Percentiles rank a stretch among this genome's conserved stretches.
Conservation (phyloP, 2,329 filamentous ascomycete species). For the Penicillium sp. region DNA sequence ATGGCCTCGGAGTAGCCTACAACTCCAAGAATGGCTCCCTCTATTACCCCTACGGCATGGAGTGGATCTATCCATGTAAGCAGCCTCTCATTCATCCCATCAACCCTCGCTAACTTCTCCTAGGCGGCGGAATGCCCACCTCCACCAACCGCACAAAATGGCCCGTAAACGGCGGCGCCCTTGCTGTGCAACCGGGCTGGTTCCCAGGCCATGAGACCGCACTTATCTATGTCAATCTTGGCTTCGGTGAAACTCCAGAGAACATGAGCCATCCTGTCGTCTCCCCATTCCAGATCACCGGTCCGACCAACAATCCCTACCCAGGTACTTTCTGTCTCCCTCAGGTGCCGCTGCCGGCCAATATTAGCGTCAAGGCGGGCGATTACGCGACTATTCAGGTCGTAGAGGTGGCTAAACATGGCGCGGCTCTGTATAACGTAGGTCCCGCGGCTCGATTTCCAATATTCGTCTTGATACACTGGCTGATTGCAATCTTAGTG, state of each 20-base stretch:
- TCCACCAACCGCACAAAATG: constrained; percentile 86
- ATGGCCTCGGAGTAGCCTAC: constrained; percentile 47
- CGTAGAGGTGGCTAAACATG: constrained; percentile 78
- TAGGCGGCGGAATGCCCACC: constrained; percentile 78
- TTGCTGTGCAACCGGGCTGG: constrained; percentile 92
- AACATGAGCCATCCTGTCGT: constrained; percentile 90
- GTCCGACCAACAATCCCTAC: constrained; percentile 79
- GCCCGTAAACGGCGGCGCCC: constrained; percentile 82
- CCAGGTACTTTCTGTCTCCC: constrained; percentile 85
- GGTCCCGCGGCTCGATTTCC: constrained; percentile 27
- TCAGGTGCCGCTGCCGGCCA: constrained; percentile 77
- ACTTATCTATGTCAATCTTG: constrained; percentile 86
- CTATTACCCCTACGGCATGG: constrained; percentile 80
- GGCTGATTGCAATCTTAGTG: constrained; percentile 57
- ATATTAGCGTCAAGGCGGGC: constrained; percentile 69
- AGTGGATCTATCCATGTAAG: constrained; percentile 94
- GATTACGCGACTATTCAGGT: constrained; percentile 89
- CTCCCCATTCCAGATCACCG: constrained; percentile 75
- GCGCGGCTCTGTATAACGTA: constrained; percentile 78
- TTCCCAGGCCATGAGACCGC: constrained; percentile 83
- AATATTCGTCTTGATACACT: not conserved
- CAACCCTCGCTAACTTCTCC: constrained; percentile 5
- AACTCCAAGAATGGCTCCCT: constrained; percentile 42
- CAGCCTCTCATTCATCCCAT: constrained; percentile 10
- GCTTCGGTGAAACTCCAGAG: constrained; percentile 72